Percentiles rank a stretch among this genome's conserved stretches.
These are phyloP conservation scores for Dunaliella sp. DNA, from an alignment of 139 green algal genomes.

Conservation along the genomic window DNA sequence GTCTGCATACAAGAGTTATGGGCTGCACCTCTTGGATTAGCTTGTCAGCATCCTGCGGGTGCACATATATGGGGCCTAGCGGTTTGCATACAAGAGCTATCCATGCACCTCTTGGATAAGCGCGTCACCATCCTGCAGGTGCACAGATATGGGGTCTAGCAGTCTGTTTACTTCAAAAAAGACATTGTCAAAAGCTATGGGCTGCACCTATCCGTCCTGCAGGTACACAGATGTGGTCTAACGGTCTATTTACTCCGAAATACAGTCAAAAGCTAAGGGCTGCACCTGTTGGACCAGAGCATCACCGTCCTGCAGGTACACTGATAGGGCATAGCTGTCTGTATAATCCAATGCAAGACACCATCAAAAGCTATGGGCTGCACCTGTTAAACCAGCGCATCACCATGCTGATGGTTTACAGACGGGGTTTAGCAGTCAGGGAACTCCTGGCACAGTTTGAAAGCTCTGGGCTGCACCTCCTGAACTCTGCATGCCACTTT, in stretches of 20 bases:
- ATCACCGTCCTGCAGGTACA: background rate
- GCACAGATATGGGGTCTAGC: background rate
- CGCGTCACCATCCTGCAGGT: background rate
- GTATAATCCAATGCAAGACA: no score
- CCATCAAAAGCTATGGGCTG: background rate
- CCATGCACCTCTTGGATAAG: background rate
- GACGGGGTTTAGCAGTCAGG: no score
- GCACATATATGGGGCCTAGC: no score
- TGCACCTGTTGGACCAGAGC: background rate
- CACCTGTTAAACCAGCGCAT: no score
- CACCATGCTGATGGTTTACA: no score
- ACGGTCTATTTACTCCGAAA: background rate
- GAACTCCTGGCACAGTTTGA: no score
- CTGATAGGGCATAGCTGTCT: background rate
- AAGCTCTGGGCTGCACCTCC: constrained; percentile 43
- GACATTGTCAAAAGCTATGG: background rate
- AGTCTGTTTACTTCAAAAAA: background rate
- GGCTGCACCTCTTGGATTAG: no score
- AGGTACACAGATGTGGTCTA: background rate
- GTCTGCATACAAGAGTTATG: background rate
- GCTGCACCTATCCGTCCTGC: constrained; percentile 43
- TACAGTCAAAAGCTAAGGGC: background rate
- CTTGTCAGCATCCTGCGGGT: no score
- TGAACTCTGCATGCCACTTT: no score
- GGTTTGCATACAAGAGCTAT: no score